Evolutionary conservation across 2,329 filamentous ascomycete species (phyloP), one percentile per base, ranked within the genome.

Genomic region (Colletotrichum eremochloae): DNA sequence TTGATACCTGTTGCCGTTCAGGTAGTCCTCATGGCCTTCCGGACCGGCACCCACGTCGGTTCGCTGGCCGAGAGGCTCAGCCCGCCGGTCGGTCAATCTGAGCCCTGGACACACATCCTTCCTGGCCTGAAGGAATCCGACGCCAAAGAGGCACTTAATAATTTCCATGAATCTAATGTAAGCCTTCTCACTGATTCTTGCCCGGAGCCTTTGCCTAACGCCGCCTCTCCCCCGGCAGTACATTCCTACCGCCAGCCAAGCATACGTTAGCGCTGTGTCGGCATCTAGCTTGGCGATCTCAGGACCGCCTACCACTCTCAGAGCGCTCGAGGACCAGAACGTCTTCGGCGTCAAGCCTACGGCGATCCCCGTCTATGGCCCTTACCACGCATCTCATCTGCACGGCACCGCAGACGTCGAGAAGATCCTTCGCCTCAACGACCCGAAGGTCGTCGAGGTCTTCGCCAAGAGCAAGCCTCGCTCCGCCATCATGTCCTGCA

Each of bases 91-190:
- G 82, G 82, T n/a, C 78, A 78, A 50, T 88, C 88, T 20, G 86
- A 90, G 74, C 88, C 88, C 77, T 94, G 92, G 92, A 92, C 91
- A 9, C 90, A 88, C 69, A 88, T 93, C 74, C 85, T 93, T 65
- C 84, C 90, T n/a, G 87, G 85, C 56, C 82, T 87, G 55, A 85
- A 83, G 55, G 87, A 90, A 74, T 79, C 84, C 46, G 83, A 86
- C 29, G 87, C 87, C 5, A 85, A 83, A 76, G 81, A 81, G 53
- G 83, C 85, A 18, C 82, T 93, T 12, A 81, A 80, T 55, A 83
- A 85, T n/a, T 93, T 92, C 81, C 87, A 92, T 80, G 79, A 83
- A 71, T 80, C 85, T 57, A 85, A 88, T 75, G 87, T 88, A 76
- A 79, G 83, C 44, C 33, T 4, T 31, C 48, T 81, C 74, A 63